Evolutionary conservation across 2,329 filamentous ascomycete genomes (phyloP).

Genomic region (Fusarium buxicola): DNA sequence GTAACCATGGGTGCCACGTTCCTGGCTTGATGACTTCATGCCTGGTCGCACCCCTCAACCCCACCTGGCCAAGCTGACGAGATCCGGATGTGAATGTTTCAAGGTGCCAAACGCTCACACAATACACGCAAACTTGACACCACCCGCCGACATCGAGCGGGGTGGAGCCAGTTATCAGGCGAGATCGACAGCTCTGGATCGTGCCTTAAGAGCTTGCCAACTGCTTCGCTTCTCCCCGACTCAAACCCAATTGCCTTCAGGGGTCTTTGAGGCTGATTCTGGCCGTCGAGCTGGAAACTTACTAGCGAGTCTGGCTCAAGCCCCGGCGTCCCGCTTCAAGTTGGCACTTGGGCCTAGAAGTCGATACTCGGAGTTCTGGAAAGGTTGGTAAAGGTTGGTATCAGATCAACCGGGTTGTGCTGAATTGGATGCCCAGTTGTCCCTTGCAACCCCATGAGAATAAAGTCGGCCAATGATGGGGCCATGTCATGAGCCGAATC

Average conservation of each 20-base stretch:
- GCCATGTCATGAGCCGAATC: slow-evolving; percentile 12
- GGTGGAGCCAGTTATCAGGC: slow-evolving; percentile 32
- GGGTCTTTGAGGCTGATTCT: slow-evolving; percentile 28
- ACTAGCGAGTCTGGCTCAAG: slow-evolving; percentile 4
- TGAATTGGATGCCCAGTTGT: slow-evolving; percentile 8
- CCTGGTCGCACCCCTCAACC: slow-evolving; percentile 18
- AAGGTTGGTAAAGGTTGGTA: too few species aligned
- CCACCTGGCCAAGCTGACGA: slow-evolving; percentile 28
- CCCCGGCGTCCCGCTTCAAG: not conserved
- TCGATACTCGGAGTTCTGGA: not conserved
- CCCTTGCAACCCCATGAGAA: not conserved
- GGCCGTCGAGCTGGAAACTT: not conserved
- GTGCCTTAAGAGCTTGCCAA: slow-evolving; percentile 10
- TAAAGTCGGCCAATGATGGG: slow-evolving; percentile 25
- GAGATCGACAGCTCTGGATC: slow-evolving; percentile 23
- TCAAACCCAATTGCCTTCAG: slow-evolving; percentile 36
- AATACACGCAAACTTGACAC: slow-evolving; percentile 12
- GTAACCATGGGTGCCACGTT: slow-evolving; percentile 27
- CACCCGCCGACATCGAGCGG: slow-evolving; percentile 31
- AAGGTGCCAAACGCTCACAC: slow-evolving; percentile 15
- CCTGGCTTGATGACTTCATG: slow-evolving; percentile 34
- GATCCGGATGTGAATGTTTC: slow-evolving; percentile 14
- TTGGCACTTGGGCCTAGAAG: not conserved
- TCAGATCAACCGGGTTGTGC: not conserved
- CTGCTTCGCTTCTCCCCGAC: slow-evolving; percentile 18